A percentile compares a stretch with the other conserved stretches of the same genome.
Evolutionary conservation across 2,329 filamentous ascomycete genomes (phyloP).

Genomic region (Fusarium nurragi): DNA sequence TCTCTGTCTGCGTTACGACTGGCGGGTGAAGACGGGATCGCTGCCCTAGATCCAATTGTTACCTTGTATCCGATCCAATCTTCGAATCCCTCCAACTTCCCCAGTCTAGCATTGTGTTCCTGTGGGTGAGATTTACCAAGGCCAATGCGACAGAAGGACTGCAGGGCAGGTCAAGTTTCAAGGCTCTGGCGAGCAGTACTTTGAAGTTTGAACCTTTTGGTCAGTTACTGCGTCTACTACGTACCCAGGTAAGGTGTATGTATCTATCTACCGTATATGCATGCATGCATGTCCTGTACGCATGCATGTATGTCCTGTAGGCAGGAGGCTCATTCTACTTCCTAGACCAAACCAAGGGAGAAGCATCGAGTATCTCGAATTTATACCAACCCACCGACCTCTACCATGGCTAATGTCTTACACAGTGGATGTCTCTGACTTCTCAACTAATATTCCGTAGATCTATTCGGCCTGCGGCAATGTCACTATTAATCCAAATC

Average conservation of each 20-base stretch:
- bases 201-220: constrained; percentile 2
- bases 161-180: constrained; percentile 21
- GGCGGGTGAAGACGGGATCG: constrained; percentile 22
- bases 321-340: constrained; percentile 8
- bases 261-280: constrained; percentile 23
- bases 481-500: background rate
- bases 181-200: constrained; percentile 14
- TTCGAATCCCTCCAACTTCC: constrained; percentile 16
- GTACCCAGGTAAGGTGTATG: constrained; percentile 15
- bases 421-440: constrained; percentile 8
- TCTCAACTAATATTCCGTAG: no score
- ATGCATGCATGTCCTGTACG: constrained; percentile 10
- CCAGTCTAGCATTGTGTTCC: constrained; percentile 2
- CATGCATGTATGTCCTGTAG: background rate
- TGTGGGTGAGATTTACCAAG: constrained; percentile 17
- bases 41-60: constrained; percentile 14
- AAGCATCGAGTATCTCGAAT: background rate
- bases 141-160: constrained; percentile 12
- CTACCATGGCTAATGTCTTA: constrained; percentile 21
- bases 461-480: constrained; percentile 20
- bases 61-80: constrained; percentile 19
- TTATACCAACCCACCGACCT: background rate
- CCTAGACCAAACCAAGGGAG: constrained; percentile 22
- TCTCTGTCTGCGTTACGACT: constrained; percentile 17
- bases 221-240: background rate